phyloP scores from a whole-genome alignment of 139 green algal species.

The Trebouxia sp. region DNA sequence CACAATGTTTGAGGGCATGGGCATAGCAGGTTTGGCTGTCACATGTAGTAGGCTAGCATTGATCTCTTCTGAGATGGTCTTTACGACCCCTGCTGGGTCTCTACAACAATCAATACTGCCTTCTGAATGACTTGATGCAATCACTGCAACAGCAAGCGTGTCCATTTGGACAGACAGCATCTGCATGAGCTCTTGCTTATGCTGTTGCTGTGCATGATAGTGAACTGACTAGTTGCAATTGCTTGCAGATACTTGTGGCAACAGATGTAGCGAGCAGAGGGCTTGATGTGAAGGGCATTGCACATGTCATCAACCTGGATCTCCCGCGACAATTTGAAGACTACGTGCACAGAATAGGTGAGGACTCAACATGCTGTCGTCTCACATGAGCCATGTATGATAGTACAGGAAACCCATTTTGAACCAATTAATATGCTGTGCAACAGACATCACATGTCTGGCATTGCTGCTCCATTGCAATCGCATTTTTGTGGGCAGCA shows the following conservation, averaged over 20 bases:
- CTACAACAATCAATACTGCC: too few species aligned
- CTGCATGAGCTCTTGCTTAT: not conserved
- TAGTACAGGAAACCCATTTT: too few species aligned
- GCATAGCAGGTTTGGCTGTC: too few species aligned
- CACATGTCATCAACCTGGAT: conserved; percentile 35
- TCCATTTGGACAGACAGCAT: not conserved
- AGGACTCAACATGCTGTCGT: not conserved
- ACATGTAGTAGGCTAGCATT: too few species aligned
- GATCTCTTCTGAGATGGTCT: too few species aligned
- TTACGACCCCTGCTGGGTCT: too few species aligned
- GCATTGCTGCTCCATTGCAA: not conserved
- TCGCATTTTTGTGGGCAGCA: too few species aligned
- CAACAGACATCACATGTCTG: too few species aligned
- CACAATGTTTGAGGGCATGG: too few species aligned
- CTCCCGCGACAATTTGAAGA: conserved; percentile 36
- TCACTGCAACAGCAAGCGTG: not conserved
- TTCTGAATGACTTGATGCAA: too few species aligned
- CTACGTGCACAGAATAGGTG: conserved; percentile 39
- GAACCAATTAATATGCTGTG: not conserved
- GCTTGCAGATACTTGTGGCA: conserved; percentile 52
- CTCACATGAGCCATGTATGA: not conserved
- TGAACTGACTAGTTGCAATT: not conserved
- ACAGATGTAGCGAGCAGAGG: conserved; percentile 67
- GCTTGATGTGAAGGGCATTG: conserved; percentile 43
- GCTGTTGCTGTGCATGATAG: not conserved